phyloP scores from a whole-genome alignment of 106 monocot species.

The Dactylorhiza incarnata region DNA sequence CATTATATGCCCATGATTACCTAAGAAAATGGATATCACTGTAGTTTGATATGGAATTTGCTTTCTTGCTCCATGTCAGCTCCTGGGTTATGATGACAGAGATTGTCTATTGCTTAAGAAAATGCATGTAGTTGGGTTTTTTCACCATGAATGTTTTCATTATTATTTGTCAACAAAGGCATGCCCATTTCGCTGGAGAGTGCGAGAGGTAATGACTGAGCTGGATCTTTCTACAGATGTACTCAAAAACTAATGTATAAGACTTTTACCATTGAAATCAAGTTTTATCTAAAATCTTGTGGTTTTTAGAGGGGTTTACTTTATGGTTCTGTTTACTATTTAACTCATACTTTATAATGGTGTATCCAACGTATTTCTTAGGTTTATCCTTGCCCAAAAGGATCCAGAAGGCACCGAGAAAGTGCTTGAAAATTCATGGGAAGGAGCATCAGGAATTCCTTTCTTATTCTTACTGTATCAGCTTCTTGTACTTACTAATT shows the following conservation, averaged over 20 bases:
- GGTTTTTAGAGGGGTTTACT: not conserved
- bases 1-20: too few species aligned
- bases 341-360: not conserved
- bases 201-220: slow-evolving; percentile 78
- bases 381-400: slow-evolving; percentile 96
- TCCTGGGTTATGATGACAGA: too few species aligned
- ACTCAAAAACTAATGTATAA: not conserved
- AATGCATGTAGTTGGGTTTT: too few species aligned
- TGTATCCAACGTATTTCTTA: slow-evolving; percentile 15
- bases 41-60: too few species aligned
- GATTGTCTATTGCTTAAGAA: too few species aligned
- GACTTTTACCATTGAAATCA: not conserved
- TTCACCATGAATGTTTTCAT: slow-evolving; percentile 28
- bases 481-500: not conserved
- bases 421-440: slow-evolving; percentile 60
- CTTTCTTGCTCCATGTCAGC: too few species aligned
- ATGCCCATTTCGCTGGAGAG: slow-evolving; percentile 95
- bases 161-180: slow-evolving; percentile 71
- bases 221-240: slow-evolving; percentile 87
- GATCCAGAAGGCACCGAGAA: slow-evolving; percentile 69
- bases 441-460: slow-evolving; percentile 65
- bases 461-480: not conserved
- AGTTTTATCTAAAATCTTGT: not conserved
- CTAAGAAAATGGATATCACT: too few species aligned
- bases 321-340: not conserved